Conservation (phyloP, 177 flowering plant genomes). For the Vitis hybrid region DNA sequence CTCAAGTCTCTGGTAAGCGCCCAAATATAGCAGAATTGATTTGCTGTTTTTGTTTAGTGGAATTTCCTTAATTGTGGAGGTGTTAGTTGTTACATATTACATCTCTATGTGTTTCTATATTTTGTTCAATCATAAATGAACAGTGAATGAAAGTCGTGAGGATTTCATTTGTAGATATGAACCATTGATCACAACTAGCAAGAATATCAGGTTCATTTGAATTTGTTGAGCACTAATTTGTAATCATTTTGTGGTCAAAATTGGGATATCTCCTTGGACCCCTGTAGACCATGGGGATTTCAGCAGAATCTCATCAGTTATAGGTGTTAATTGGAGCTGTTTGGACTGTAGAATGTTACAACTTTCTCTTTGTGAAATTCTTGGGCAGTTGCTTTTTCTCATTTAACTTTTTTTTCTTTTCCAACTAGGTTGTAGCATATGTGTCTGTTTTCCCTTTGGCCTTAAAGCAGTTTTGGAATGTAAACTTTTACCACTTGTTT, state of each 20-base stretch:
- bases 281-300: not conserved
- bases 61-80: not conserved
- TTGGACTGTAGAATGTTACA: not conserved
- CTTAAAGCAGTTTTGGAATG: no score
- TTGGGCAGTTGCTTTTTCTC: not conserved
- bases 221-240: no score
- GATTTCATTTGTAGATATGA: no score
- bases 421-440: no score
- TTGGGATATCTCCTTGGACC: not conserved
- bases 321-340: not conserved
- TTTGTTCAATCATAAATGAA: no score
- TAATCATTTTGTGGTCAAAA: not conserved
- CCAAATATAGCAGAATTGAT: constrained; percentile 1
- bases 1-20: constrained; percentile 91
- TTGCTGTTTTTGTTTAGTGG: not conserved
- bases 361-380: not conserved
- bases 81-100: not conserved
- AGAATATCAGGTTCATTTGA: no score
- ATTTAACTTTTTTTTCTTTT: no score
- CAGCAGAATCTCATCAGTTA: not conserved
- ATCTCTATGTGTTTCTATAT: no score
- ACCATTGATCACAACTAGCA: no score
- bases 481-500: no score
- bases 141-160: no score
- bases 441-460: no score